phyloP scores from a whole-genome alignment of 768 basidiomycete genomes.

The Dacryopinax primogenitus region DNA sequence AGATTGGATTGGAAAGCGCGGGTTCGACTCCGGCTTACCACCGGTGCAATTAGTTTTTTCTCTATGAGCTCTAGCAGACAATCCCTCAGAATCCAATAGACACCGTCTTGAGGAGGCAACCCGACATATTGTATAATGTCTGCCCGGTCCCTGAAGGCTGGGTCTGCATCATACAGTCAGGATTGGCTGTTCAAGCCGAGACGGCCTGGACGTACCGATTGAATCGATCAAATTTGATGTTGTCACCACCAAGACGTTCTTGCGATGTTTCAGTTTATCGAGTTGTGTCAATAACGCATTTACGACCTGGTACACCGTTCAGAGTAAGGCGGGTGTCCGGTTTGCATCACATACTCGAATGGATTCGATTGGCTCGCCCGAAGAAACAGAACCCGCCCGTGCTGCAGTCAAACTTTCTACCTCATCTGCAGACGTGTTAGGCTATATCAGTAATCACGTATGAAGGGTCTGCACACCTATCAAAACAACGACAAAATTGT shows the following conservation, averaged over 20 bases:
- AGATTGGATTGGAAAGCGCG: neutral
- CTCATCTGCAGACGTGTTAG: conserved; percentile 50
- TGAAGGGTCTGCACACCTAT: conserved; percentile 45
- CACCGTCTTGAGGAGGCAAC: conserved; percentile 76
- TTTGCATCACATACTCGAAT: conserved; percentile 46
- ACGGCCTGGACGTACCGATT: conserved; percentile 48
- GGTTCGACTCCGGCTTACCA: conserved; percentile 39
- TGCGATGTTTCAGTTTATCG: conserved; percentile 83
- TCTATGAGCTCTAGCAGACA: conserved; percentile 69
- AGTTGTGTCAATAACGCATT: conserved; percentile 94
- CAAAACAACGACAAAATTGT: conserved; percentile 81
- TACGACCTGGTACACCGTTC: conserved; percentile 53
- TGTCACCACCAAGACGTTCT: conserved; percentile 91
- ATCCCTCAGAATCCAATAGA: conserved; percentile 81
- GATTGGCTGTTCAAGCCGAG: neutral
- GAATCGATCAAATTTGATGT: conserved; percentile 92
- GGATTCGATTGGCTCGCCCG: conserved; percentile 92
- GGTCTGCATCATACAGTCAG: conserved; percentile 39
- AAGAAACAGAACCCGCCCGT: conserved; percentile 84
- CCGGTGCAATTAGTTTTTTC: conserved; percentile 51
- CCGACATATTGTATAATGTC: conserved; percentile 94
- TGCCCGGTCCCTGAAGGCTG: conserved; percentile 90
- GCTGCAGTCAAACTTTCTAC: conserved; percentile 94
- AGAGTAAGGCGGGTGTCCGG: neutral
- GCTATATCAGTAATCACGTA: conserved; percentile 5